Base-by-base conservation (phyloP, 2,329 filamentous ascomycete species). In the Ascochyta pisi region DNA sequence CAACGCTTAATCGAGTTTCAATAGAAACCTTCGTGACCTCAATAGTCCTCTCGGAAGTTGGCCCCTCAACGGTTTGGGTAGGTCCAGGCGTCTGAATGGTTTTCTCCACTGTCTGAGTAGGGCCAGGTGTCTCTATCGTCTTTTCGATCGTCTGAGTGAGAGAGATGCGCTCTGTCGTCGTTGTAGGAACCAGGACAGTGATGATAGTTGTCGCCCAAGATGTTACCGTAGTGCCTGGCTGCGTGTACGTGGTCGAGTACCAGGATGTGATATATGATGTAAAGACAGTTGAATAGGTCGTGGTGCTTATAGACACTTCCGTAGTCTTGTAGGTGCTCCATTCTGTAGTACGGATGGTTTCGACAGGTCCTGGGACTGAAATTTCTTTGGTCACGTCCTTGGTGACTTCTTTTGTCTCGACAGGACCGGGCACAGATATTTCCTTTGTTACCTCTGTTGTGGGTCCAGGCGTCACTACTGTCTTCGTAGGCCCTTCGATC, bases 401-500 rank as follows among this genome's bases (percentile, higher is more conserved):
- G 29, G 29, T 31, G 29, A 31, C 29, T 31, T 31, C 29, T 31
- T 31, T 31, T 13, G 38, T 40, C 38, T 40, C 38, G 10, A 54
- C 62, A 15, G 64, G 64, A 12, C 66, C 65, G 13, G 61, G 61
- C 22, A 67, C 39, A 4, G 64, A 55, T 1, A 61, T 53, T 33
- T 50, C 55, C 2, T 57, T 58, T 13, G 61, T 60, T 3, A 64
- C 50, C 7, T 62, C 62, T 26, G 52, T 42, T 7, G 55, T 29
- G 27, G 42, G 50, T 3, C 22, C 39, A 13, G 44, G 24, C 31
- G 31, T 39, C 33, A 19, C 38, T 35, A 42, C 37, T 16, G 58
- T 58, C 31, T 50, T 53, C 9, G 51, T 62, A 33, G 45, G 45
- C 15, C 45, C 45, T n/a, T 37, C 26, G 15, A 61, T 50, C 2